A percentile compares a stretch with the other conserved stretches of the same genome.
Conservation (phyloP, 768 basidiomycete species). For the Serendipita sp. region DNA sequence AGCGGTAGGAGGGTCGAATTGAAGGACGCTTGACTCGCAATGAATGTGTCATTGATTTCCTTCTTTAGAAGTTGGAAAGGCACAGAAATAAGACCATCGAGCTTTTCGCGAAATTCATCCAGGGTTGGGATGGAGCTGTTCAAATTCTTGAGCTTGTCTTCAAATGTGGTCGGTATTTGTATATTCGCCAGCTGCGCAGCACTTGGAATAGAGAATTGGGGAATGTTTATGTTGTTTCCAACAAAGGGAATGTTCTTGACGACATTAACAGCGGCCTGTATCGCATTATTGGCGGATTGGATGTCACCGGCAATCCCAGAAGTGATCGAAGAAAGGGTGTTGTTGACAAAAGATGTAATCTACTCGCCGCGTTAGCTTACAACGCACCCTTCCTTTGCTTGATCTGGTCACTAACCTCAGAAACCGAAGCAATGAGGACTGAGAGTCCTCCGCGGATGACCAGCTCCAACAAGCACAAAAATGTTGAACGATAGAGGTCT, state of each 20-base stretch:
- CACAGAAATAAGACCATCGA: slow-evolving; percentile 54
- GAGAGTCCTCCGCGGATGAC: slow-evolving; percentile 67
- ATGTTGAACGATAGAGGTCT: slow-evolving; percentile 80
- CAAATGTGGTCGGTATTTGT: slow-evolving; percentile 61
- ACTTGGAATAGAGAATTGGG: slow-evolving; percentile 60
- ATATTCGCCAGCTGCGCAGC: slow-evolving; percentile 62
- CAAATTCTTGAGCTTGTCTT: slow-evolving; percentile 53
- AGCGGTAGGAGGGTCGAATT: slow-evolving; percentile 60
- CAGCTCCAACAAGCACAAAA: slow-evolving; percentile 86
- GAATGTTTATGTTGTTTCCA: slow-evolving; percentile 41
- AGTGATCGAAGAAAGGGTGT: slow-evolving; percentile 36
- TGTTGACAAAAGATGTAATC: slow-evolving; percentile 57
- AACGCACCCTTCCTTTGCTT: not conserved
- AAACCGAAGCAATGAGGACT: slow-evolving; percentile 65
- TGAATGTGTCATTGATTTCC: slow-evolving; percentile 82
- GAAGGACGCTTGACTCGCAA: slow-evolving; percentile 40
- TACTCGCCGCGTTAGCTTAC: slow-evolving; percentile 18
- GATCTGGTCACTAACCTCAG: slow-evolving; percentile 41
- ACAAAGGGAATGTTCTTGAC: slow-evolving; percentile 56
- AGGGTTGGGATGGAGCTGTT: slow-evolving; percentile 72
- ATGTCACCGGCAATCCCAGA: slow-evolving; percentile 42
- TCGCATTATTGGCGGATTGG: slow-evolving; percentile 46
- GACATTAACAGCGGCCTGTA: slow-evolving; percentile 43
- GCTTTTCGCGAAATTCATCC: slow-evolving; percentile 48
- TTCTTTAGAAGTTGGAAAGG: slow-evolving; percentile 80